Evolutionary conservation across 2,329 filamentous ascomycete species (phyloP), one percentile per base, ranked within the genome.

Genomic region (Calonectria pseudoreteaudii): DNA sequence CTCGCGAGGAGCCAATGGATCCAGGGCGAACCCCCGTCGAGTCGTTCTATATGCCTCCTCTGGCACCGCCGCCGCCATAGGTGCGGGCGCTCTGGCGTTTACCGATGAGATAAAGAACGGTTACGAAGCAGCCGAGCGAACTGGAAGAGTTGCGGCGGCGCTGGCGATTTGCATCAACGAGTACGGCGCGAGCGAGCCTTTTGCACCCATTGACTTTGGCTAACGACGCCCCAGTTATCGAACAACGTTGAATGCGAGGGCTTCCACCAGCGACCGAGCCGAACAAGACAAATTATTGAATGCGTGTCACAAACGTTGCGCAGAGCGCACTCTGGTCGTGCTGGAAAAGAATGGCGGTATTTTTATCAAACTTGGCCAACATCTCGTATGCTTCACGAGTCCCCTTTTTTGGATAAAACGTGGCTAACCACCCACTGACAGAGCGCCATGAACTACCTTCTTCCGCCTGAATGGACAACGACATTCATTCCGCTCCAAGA

Each of bases 401-500:
- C 18, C 20, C 52, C 41, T 31, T 9, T 20, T 31, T 20, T 26
- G 31, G 58, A 10, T 18, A 64, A 58, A 18, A 16, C 41, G 31
- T 41, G 26, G 62, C 81, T 83, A 72, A 86, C 77, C 82, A 14
- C 34, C 74, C 44, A 3, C 47, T 14, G n/a, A 34, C 76, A 93
- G 91, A 98, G 95, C 84, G 96, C 95, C 76, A 94, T 98, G 94
- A 97, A 97, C 82, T 98, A 98, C 83, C 90, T 98, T 13, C 89
- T 98, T 13, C 96, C 96, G 2, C 86, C 90, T 65, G 96, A 98
- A 86, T 98, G 96, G 96, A 98, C 95, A 38, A 93, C 93, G 41
- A 98, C 97, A 0, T 99, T 99, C 83, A 94, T 99, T 78, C 97
- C 97, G 0, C 88, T 99, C 30, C 97, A 99, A 85, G 97, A 99